Conservation (phyloP, 2,329 filamentous ascomycete genomes). For the Fusarium scirpi region DNA sequence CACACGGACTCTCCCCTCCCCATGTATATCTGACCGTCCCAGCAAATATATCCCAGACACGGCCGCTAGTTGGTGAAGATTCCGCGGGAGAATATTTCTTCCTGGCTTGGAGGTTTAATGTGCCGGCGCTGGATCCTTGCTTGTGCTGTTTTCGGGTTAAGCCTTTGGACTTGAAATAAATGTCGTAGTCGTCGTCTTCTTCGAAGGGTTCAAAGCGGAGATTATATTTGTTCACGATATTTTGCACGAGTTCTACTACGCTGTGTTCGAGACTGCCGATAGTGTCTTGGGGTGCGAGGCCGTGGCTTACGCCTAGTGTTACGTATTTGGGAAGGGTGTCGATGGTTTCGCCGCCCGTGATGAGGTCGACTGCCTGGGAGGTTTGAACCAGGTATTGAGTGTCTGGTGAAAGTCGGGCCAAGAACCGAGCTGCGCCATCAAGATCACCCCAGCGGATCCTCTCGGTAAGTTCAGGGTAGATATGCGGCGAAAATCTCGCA, state of each 20-base stretch:
- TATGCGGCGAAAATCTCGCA: slow-evolving; percentile 63
- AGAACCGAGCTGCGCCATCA: slow-evolving; percentile 41
- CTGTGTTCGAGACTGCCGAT: slow-evolving; percentile 3
- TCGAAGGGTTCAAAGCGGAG: slow-evolving; percentile 12
- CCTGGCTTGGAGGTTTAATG: neutral
- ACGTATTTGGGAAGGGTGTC: slow-evolving; percentile 75
- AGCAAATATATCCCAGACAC: slow-evolving; percentile 15
- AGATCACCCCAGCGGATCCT: slow-evolving; percentile 47
- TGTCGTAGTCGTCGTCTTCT: slow-evolving; percentile 5
- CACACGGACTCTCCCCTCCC: neutral
- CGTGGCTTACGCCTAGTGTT: slow-evolving; percentile 68
- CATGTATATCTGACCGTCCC: slow-evolving; percentile 17
- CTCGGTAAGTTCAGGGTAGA: slow-evolving; percentile 55
- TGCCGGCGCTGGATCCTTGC: neutral
- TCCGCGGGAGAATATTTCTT: neutral
- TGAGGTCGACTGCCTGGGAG: slow-evolving; percentile 68
- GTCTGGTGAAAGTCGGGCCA: slow-evolving; percentile 32
- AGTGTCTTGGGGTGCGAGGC: slow-evolving; percentile 32
- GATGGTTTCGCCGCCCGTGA: slow-evolving; percentile 71
- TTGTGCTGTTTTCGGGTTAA: neutral
- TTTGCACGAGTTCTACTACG: neutral
- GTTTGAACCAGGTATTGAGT: slow-evolving; percentile 68
- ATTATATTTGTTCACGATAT: neutral
- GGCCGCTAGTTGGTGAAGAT: neutral
- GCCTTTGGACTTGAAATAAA: neutral